A percentile compares a stretch with the other conserved stretches of the same genome.
Evolutionary conservation across 305 asterid genomes (phyloP).

Genomic region (Fraxinus greggii): DNA sequence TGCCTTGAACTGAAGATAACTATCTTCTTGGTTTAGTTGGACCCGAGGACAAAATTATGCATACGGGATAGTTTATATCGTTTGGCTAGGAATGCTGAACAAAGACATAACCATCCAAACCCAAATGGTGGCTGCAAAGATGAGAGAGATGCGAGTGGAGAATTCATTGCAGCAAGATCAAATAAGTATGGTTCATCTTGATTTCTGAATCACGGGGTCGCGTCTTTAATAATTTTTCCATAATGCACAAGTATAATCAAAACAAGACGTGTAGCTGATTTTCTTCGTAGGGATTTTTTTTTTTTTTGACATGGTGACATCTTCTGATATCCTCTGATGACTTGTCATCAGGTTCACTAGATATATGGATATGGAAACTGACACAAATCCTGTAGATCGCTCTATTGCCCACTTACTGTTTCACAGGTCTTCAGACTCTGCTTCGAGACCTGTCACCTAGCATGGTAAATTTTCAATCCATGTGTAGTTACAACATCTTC

Average conservation of each 20-base stretch:
- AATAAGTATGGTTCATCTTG: slow-evolving; percentile 42
- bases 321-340: not conserved
- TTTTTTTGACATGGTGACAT: not conserved
- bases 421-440: slow-evolving; percentile 68
- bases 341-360: slow-evolving; percentile 37
- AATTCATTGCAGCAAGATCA: slow-evolving; percentile 9
- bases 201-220: not conserved
- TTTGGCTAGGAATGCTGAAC: slow-evolving; percentile 89
- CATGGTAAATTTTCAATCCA: slow-evolving; percentile 36
- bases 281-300: not conserved
- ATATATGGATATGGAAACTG: slow-evolving; percentile 72
- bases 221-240: not conserved
- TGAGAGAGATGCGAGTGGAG: slow-evolving; percentile 36
- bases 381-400: slow-evolving; percentile 84
- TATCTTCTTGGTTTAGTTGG: slow-evolving; percentile 60
- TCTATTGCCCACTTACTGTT: slow-evolving; percentile 84
- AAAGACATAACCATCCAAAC: slow-evolving; percentile 55
- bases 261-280: not conserved
- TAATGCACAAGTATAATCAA: not conserved
- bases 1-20: slow-evolving; percentile 20
- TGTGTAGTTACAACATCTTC: not conserved
- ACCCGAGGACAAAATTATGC: slow-evolving; percentile 70
- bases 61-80: slow-evolving; percentile 93
- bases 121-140: slow-evolving; percentile 33
- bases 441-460: slow-evolving; percentile 33